A percentile compares a stretch with the other conserved stretches of the same genome.
These are phyloP conservation scores for Pelargonium fulgidum DNA, from an alignment of 441 rosid genomes.

Conservation along the genomic window DNA sequence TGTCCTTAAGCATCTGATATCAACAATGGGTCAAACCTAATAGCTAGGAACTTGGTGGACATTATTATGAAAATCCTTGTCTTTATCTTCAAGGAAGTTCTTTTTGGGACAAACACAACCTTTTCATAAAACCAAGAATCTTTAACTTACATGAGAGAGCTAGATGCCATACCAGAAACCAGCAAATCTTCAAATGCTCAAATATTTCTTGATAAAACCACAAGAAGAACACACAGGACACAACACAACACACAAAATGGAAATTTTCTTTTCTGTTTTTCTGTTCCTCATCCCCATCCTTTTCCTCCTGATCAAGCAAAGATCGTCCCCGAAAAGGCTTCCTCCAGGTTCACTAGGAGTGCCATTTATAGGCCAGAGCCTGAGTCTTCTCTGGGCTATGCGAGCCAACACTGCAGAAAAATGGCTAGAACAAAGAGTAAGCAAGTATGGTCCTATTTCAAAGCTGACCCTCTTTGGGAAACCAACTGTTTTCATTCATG, in stretches of 20 bases:
- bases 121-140: neutral
- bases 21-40: constrained; percentile 1
- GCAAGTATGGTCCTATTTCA: constrained; percentile 40
- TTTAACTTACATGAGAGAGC: neutral
- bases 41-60: neutral
- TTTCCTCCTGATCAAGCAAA: constrained; percentile 22
- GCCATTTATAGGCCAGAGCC: constrained; percentile 46
- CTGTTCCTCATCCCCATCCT: constrained; percentile 27
- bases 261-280: constrained; percentile 17
- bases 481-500: constrained; percentile 37
- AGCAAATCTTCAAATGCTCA: neutral
- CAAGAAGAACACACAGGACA: neutral
- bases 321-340: constrained; percentile 17
- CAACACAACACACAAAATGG: constrained; percentile 11
- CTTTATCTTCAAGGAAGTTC: neutral
- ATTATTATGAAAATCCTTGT: neutral
- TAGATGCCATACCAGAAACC: neutral
- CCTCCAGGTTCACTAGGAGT: constrained; percentile 48
- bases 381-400: constrained; percentile 34
- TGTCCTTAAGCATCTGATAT: no score
- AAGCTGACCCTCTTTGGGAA: constrained; percentile 41
- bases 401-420: constrained; percentile 38
- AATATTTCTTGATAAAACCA: neutral
- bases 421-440: constrained; percentile 32
- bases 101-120: neutral